Base-by-base conservation (phyloP, 2,329 filamentous ascomycete species). In the Botrytis galanthina region DNA sequence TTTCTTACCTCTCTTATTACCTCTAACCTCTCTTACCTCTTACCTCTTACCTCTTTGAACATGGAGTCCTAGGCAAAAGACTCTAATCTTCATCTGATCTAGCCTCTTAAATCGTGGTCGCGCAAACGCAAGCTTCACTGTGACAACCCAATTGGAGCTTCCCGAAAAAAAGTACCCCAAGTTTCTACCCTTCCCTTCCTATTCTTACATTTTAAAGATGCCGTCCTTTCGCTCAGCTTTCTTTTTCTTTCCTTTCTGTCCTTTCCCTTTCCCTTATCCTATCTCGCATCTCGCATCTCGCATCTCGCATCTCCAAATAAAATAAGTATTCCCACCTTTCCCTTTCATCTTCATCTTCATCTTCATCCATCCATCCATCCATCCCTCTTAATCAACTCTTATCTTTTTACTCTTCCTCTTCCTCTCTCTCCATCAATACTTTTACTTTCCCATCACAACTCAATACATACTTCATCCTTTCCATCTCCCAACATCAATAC, bases 291-390 rank as follows among this genome's bases (percentile, higher is more conserved):
- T 71, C 72, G n/a, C n/a, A n/a, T n/a, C n/a, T n/a, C n/a, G n/a
- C n/a, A 16, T 73, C 48, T 61, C 51, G 26, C 63, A 66, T 16
- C 54, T 71, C 72, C 74, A 73, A 74, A 73, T 61, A 48, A 71
- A 60, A 64, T 73, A 75, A 76, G 75, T 77, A 75, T 74, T 61
- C 67, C 71, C 63, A 39, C 68, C 54, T 68, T 73, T 73, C 71
- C 73, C 72, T 68, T 59, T 20, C 44, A 18, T 18, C 9, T 46
- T 46, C 44, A 20, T 16, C 16, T 44, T 44, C 42, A 18, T 18
- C 16, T 44, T n/a, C 48, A 29, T 54, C 51, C 48, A 14, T 12
- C 48, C 9, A 46, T 48, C 44, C 16, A 44, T 44, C 42, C 14
- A 32, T 42, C 18, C 46, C 57, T 48, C 54, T 61, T 60, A 29